These are phyloP conservation scores for Fusarium floridanum DNA, from an alignment of 2,329 filamentous ascomycete species.

Conservation along the genomic window DNA sequence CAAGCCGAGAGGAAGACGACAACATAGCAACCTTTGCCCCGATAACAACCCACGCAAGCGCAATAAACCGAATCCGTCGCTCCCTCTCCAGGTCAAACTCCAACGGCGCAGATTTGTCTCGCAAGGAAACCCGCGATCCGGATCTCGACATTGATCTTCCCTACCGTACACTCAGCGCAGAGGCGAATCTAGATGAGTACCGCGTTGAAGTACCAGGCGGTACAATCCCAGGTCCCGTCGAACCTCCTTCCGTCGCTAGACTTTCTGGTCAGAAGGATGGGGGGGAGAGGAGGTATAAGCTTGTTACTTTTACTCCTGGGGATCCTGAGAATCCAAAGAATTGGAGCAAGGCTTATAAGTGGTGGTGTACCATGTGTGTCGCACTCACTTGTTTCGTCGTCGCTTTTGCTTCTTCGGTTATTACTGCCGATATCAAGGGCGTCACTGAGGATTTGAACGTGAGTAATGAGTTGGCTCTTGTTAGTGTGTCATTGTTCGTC, in stretches of 20 bases:
- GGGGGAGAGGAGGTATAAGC: slow-evolving; percentile 58
- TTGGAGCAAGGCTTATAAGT: slow-evolving; percentile 83
- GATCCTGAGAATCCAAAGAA: slow-evolving; percentile 89
- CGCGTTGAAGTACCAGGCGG: slow-evolving; percentile 71
- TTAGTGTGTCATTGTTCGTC: slow-evolving; percentile 83
- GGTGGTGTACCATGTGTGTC: slow-evolving; percentile 89
- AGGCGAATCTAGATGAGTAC: slow-evolving; percentile 76
- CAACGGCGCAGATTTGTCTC: slow-evolving; percentile 22
- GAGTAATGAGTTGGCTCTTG: slow-evolving; percentile 77
- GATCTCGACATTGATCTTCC: slow-evolving; percentile 70
- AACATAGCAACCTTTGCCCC: slow-evolving; percentile 36
- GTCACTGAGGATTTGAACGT: slow-evolving; percentile 74
- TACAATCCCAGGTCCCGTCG: slow-evolving; percentile 65
- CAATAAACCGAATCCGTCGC: slow-evolving; percentile 34
- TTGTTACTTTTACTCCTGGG: slow-evolving; percentile 74
- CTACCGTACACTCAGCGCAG: slow-evolving; percentile 71
- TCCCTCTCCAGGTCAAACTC: slow-evolving; percentile 39
- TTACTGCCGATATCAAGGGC: slow-evolving; percentile 80
- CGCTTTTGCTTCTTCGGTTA: slow-evolving; percentile 77
- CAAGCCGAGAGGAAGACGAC: slow-evolving; percentile 15
- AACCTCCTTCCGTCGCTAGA: slow-evolving; percentile 43
- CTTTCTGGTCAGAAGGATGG: slow-evolving; percentile 30
- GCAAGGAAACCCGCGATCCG: slow-evolving; percentile 55
- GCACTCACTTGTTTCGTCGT: slow-evolving; percentile 82
- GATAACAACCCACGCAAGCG: slow-evolving; percentile 38